phyloP scores from a whole-genome alignment of 2,329 filamentous ascomycete species.

The Boeremia exigua region DNA sequence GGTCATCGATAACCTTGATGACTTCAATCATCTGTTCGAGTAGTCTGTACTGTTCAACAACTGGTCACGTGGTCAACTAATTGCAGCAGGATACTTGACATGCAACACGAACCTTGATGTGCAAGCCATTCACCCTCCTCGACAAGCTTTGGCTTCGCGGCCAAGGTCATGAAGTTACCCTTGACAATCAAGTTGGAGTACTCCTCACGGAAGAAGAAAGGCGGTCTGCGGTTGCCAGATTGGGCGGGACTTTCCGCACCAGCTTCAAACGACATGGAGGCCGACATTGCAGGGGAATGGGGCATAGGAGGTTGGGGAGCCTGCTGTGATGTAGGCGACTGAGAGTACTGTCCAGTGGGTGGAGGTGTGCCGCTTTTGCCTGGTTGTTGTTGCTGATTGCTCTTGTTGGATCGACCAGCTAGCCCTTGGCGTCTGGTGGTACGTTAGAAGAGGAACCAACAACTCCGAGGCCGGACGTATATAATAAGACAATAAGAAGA shows the following conservation, averaged over 20 bases:
- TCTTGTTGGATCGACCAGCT: slow-evolving; percentile 51
- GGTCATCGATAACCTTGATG: slow-evolving; percentile 83
- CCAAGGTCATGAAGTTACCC: slow-evolving; percentile 96
- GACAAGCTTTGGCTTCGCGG: slow-evolving; percentile 89
- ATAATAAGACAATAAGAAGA: slow-evolving; percentile 3
- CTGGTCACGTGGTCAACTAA: slow-evolving; percentile 56
- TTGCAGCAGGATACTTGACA: slow-evolving; percentile 3
- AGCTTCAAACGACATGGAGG: slow-evolving; percentile 69
- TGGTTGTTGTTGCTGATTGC: slow-evolving; percentile 39
- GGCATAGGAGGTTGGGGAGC: slow-evolving; percentile 44
- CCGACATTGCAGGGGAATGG: slow-evolving; percentile 42
- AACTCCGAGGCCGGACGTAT: slow-evolving; percentile 8
- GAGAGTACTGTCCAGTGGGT: slow-evolving; percentile 44
- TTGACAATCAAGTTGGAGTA: slow-evolving; percentile 90
- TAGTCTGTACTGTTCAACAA: slow-evolving; percentile 90
- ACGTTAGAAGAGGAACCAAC: slow-evolving; percentile 31
- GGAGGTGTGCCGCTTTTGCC: slow-evolving; percentile 47
- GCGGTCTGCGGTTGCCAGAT: slow-evolving; percentile 68
- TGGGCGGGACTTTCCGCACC: slow-evolving; percentile 42
- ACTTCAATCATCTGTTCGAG: slow-evolving; percentile 89
- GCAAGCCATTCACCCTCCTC: slow-evolving; percentile 96
- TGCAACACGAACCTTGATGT: slow-evolving; percentile 73
- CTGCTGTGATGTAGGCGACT: slow-evolving; percentile 45
- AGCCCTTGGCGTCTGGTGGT: slow-evolving; percentile 50
- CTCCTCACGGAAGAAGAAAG: slow-evolving; percentile 75